A percentile compares a stretch with the other conserved stretches of the same genome.
These are phyloP conservation scores for Neofusicoccum cordaticola DNA, from an alignment of 2,329 filamentous ascomycete species.

Conservation along the genomic window DNA sequence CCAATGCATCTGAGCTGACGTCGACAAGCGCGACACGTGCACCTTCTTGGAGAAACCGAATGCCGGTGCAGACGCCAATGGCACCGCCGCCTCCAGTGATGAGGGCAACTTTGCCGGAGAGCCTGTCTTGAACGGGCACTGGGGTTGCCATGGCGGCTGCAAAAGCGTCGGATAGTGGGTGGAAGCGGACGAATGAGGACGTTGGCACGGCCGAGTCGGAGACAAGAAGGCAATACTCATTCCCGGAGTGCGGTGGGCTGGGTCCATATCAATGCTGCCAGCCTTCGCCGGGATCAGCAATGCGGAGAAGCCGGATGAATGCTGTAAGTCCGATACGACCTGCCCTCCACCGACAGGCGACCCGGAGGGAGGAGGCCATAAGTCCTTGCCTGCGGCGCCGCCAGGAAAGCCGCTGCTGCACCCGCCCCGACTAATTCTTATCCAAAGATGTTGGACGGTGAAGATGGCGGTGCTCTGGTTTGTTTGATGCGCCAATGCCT, in stretches of 20 bases:
- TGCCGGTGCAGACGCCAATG: conserved; percentile 35
- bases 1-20: conserved; percentile 29
- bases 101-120: conserved; percentile 31
- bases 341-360: neutral
- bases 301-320: neutral
- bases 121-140: conserved; percentile 29
- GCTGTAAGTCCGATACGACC: neutral
- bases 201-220: neutral
- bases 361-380: neutral
- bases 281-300: neutral
- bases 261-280: neutral
- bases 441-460: too few species aligned
- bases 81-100: conserved; percentile 34
- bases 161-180: neutral
- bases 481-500: too few species aligned
- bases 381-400: neutral
- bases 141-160: conserved; percentile 14
- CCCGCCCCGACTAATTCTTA: too few species aligned
- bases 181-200: neutral
- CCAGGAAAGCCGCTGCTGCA: neutral
- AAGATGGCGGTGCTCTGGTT: too few species aligned
- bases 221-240: neutral
- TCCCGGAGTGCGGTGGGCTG: neutral
- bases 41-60: conserved; percentile 35
- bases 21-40: conserved; percentile 38